phyloP scores from a whole-genome alignment of 2,329 filamentous ascomycete genomes.

The Venturia nashicola region DNA sequence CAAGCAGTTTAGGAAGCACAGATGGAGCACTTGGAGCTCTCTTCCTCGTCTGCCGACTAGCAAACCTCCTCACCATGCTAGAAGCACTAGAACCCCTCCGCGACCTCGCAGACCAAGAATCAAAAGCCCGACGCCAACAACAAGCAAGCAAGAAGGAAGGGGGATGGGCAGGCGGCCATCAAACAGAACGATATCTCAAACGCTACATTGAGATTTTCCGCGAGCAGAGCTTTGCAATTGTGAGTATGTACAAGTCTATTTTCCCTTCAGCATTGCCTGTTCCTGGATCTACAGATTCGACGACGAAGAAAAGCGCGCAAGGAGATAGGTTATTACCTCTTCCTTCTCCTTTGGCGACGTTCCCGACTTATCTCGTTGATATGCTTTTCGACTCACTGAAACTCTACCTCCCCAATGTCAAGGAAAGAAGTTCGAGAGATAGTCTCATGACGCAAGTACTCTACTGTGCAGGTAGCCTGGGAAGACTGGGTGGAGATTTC shows the following conservation, averaged over 20 bases:
- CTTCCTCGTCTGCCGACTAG: constrained; percentile 76
- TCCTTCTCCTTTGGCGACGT: constrained; percentile 69
- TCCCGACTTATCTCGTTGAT: constrained; percentile 70
- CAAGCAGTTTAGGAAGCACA: neutral
- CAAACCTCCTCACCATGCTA: constrained; percentile 66
- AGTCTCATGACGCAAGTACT: constrained; percentile 85
- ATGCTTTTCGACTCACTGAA: constrained; percentile 68
- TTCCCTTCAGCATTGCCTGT: constrained; percentile 50
- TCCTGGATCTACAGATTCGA: constrained; percentile 18
- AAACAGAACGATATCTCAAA: constrained; percentile 89
- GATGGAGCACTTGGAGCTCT: constrained; percentile 67
- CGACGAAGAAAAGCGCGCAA: constrained; percentile 13
- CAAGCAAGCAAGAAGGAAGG: constrained; percentile 12
- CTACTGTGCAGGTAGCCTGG: constrained; percentile 85
- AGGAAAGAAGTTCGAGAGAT: constrained; percentile 68
- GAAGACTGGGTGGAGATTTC: constrained; percentile 84
- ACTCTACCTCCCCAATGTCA: constrained; percentile 67
- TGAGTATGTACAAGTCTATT: constrained; percentile 88
- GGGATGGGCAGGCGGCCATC: constrained; percentile 59
- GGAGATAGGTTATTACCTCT: constrained; percentile 37
- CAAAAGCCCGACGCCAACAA: constrained; percentile 12
- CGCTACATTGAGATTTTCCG: constrained; percentile 95
- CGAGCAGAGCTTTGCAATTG: constrained; percentile 91
- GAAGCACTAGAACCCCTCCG: constrained; percentile 74
- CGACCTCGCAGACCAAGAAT: constrained; percentile 80